Base-by-base conservation (phyloP, 176 grass and related monocot genomes). In the Juncus inflexus region DNA sequence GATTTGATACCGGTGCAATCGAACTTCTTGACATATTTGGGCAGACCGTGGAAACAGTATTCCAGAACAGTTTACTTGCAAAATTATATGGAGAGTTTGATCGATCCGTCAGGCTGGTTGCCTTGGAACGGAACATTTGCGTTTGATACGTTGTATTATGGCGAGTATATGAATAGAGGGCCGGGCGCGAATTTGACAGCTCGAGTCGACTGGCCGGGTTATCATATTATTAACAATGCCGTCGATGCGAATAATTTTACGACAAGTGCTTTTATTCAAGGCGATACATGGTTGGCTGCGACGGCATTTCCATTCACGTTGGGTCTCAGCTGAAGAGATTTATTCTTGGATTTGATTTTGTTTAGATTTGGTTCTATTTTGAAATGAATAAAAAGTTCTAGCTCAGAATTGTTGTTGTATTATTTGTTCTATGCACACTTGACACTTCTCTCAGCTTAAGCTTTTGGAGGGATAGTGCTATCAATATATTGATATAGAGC, bases 71-170 rank as follows among this genome's bases (percentile, higher is more conserved):
- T 96, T 50, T 83, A 74, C 84, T 64, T 86, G 87, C 84, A 81
- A 76, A 73, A 83, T 35, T 82, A 84, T 69, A 72, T 96, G 37
- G 91, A 96, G 63, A 28, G 62, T 57, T 77, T 90, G 3, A 43
- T 96, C 1, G 40, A 87, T 72, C 91, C 91, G 0, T 40, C 60
- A 0, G 91, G 91, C 0, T 90, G 91, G 91, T 72, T 85, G 61
- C 81, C 83, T 51, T 96, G 91, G 91, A 90, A 96, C 52, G 79
- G 70, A 9, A 74, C 1, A 19, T 90, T 96, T 58, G 87, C 91
- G 11, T 75, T 96, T 36, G 84, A 85, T 74, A 90, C 91, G 51
- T 79, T 96, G 19, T 96, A 96, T 82, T 96, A 96, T 37, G 91
- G 84, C 7, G 91, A 96, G 78, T 96, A 83, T 77, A 87, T 83